Percentiles rank a stretch among this genome's conserved stretches.
Evolutionary conservation across 257 asterid species (phyloP).

Genomic region (Ocimum tenuiflorum): DNA sequence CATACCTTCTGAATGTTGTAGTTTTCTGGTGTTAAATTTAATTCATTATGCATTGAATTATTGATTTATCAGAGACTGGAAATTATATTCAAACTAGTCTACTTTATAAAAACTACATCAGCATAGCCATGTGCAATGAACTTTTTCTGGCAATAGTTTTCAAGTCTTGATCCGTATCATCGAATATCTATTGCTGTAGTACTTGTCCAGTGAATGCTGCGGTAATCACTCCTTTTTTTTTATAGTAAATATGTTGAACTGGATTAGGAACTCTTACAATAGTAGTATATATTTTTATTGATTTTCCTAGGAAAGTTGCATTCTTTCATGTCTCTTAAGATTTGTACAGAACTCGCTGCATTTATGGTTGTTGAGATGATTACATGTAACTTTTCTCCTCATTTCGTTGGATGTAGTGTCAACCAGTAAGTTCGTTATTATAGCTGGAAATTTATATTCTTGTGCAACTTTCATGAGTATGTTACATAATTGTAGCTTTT

Average conservation of each 20-base stretch:
- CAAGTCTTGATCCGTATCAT: not conserved
- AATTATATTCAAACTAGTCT: not conserved
- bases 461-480: not conserved
- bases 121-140: not conserved
- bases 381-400: not conserved
- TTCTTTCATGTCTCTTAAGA: constrained; percentile 9
- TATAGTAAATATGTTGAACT: not conserved
- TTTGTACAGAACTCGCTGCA: not conserved
- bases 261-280: not conserved
- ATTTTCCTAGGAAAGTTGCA: constrained; percentile 6
- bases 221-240: not conserved
- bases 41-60: not conserved
- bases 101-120: not conserved
- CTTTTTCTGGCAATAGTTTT: not conserved
- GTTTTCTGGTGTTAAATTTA: not conserved
- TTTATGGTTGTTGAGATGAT: not conserved
- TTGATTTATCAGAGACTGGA: not conserved
- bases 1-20: not conserved
- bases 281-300: not conserved
- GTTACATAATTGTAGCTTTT: not conserved
- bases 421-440: not conserved
- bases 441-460: not conserved
- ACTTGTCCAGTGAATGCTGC: not conserved
- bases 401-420: not conserved
- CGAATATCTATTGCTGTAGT: not conserved